Base-by-base conservation (phyloP, 331 rosid genomes). In the Pyracantha coccinea region DNA sequence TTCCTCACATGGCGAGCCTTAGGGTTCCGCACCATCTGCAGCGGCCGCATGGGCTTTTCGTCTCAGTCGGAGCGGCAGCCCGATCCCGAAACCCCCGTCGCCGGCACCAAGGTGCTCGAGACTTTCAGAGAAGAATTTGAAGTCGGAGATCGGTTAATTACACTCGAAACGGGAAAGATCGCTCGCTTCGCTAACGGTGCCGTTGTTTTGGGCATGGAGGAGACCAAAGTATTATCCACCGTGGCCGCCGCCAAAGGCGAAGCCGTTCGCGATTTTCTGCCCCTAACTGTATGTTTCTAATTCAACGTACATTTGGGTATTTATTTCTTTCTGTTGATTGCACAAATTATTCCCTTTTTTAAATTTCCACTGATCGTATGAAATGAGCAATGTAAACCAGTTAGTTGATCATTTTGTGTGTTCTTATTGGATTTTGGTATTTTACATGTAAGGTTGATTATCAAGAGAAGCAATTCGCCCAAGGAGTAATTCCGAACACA, bases 391-490 rank as follows among this genome's bases (percentile, higher is more conserved):
- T 57, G 29, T 23, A 8, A 24, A 12, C 9, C 66, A 5, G 66
- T 24, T 13, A 25, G 7, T 60, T 33, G 32, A 74, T 15, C 68
- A 69, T 45, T 12, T 27, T 44, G 52, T 38, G 66, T 61, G 65
- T 17, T 45, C 76, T n/a, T 68, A 68, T 8, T 55, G 54, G 38
- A 6, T 67, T 44, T 32, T 74, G 32, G 9, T 4, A 8, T 73
- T 69, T 67, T 70, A 17, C 33, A 74, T 77, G 21, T 65, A 76
- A 92, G 99, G 99, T 94, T 74, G 99, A 90, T 81, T 94, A 94
- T 85, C 96, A 89, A 85, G 99, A 92, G 83, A 94, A 92, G 83
- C 97, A 92, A 69, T 94, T 87, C 47, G 93, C 96, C 19, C 99
- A 86, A 85, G 97, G 99, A 29, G 79, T 85, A 63, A 94, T 94